Percentiles rank a stretch among this genome's conserved stretches.
Evolutionary conservation across 2,329 filamentous ascomycete genomes (phyloP).

Genomic region (Claviceps spartinae): DNA sequence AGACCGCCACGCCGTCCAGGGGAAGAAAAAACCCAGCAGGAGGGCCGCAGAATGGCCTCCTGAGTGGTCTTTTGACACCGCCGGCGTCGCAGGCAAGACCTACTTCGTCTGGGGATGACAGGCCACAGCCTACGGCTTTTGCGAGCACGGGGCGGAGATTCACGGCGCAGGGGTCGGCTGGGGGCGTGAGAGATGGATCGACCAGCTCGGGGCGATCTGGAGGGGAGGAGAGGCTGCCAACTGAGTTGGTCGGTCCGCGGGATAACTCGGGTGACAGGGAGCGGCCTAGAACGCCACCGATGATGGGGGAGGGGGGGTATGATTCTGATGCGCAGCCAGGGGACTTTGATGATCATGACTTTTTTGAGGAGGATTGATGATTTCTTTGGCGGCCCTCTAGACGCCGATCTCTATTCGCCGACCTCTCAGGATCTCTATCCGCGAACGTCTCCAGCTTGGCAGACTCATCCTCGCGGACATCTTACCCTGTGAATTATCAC

Average conservation of each 20-base stretch:
- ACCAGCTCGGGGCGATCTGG: conserved; percentile 20
- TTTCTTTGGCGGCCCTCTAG: not conserved
- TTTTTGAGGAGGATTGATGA: conserved; percentile 37
- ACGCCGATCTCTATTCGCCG: no score
- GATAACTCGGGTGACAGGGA: conserved; percentile 18
- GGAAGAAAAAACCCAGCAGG: conserved; percentile 31
- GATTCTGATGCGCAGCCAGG: conserved; percentile 47
- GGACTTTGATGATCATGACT: conserved; percentile 46
- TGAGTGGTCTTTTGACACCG: conserved; percentile 79
- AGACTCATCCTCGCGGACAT: no score
- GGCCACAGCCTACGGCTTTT: conserved; percentile 46
- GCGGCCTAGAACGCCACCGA: conserved; percentile 44
- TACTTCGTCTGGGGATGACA: conserved; percentile 31
- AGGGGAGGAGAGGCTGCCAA: conserved; percentile 22
- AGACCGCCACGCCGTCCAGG: conserved; percentile 47
- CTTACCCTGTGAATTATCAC: no score
- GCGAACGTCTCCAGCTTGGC: no score
- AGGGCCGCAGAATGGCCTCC: conserved; percentile 43
- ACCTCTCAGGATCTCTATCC: not conserved
- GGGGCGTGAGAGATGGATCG: conserved; percentile 14
- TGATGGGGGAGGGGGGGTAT: conserved; percentile 45
- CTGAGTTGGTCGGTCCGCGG: conserved; percentile 4
- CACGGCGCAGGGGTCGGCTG: conserved; percentile 28
- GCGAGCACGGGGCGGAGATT: conserved; percentile 45
- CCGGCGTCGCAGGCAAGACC: conserved; percentile 61